phyloP scores from a whole-genome alignment of 2,329 filamentous ascomycete genomes.

The Ophiosphaerella korrae region DNA sequence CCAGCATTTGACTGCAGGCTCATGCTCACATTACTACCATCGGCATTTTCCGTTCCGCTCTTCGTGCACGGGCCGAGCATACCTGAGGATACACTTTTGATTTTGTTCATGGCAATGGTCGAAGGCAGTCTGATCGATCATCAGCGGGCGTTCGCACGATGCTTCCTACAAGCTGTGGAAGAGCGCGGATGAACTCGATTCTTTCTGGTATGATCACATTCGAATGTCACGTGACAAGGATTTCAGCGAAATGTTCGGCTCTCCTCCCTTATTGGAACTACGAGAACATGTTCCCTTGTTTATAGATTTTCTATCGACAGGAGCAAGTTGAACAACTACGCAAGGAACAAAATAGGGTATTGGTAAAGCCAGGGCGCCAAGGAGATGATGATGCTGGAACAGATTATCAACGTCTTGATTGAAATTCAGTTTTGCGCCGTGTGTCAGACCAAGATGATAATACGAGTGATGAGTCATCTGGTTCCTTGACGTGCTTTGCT shows the following conservation, averaged over 20 bases:
- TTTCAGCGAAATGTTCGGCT: conserved; percentile 18
- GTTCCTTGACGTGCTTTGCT: neutral
- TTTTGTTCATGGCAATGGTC: conserved; percentile 30
- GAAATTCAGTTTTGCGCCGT: neutral
- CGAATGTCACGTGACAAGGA: no score
- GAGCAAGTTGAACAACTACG: conserved; percentile 9
- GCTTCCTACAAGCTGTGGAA: conserved; percentile 29
- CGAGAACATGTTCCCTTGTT: conserved; percentile 32
- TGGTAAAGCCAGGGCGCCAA: neutral
- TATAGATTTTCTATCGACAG: conserved; percentile 37
- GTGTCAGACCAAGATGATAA: neutral
- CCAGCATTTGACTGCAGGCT: conserved; percentile 37
- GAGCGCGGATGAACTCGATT: conserved; percentile 7
- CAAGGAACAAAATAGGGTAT: conserved; percentile 11
- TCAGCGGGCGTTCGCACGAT: conserved; percentile 26
- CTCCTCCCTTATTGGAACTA: conserved; percentile 17
- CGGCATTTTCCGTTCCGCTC: conserved; percentile 30
- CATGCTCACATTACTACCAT: conserved; percentile 37
- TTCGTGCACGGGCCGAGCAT: conserved; percentile 21
- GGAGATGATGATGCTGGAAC: neutral
- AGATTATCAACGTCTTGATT: neutral
- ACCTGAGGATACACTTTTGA: conserved; percentile 35
- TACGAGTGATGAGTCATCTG: neutral
- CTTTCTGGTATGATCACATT: no score
- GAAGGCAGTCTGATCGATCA: conserved; percentile 20